Evolutionary conservation across 1,284 basidiomycete species (phyloP).

Genomic region (Pisolithus thermaeus): DNA sequence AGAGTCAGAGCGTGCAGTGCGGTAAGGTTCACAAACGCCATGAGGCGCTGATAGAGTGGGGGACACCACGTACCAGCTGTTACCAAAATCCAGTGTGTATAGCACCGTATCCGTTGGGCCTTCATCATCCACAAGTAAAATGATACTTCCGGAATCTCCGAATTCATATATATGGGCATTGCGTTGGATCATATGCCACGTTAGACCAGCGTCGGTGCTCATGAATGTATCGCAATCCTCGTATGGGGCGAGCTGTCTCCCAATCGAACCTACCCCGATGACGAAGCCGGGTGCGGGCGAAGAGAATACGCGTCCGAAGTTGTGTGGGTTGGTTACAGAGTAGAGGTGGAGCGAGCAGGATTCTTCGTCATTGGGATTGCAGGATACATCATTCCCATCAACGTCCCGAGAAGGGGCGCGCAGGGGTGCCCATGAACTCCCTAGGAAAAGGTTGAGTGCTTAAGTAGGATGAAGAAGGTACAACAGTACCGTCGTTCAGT

Average conservation of each 20-base stretch:
- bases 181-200: constrained; percentile 75
- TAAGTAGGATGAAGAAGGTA: background rate
- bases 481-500: constrained; percentile 76
- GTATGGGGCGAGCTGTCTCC: constrained; percentile 67
- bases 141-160: constrained; percentile 82
- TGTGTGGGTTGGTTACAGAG: constrained; percentile 88
- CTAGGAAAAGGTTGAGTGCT: constrained; percentile 21
- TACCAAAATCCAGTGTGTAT: constrained; percentile 86
- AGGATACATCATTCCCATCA: constrained; percentile 58
- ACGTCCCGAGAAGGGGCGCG: constrained; percentile 57
- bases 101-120: constrained; percentile 65
- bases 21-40: background rate
- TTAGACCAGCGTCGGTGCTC: constrained; percentile 83
- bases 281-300: constrained; percentile 91
- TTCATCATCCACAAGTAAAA: constrained; percentile 87
- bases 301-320: constrained; percentile 90
- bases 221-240: constrained; percentile 93
- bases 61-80: constrained; percentile 61
- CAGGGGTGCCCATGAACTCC: constrained; percentile 74
- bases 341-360: constrained; percentile 86
- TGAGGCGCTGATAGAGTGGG: background rate
- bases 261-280: constrained; percentile 92
- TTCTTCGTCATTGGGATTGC: constrained; percentile 52
- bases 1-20: background rate
- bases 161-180: constrained; percentile 95